Percentiles rank a stretch among this genome's conserved stretches.
Evolutionary conservation across 2,329 filamentous ascomycete genomes (phyloP).

Genomic region (Talaromyces sp.): DNA sequence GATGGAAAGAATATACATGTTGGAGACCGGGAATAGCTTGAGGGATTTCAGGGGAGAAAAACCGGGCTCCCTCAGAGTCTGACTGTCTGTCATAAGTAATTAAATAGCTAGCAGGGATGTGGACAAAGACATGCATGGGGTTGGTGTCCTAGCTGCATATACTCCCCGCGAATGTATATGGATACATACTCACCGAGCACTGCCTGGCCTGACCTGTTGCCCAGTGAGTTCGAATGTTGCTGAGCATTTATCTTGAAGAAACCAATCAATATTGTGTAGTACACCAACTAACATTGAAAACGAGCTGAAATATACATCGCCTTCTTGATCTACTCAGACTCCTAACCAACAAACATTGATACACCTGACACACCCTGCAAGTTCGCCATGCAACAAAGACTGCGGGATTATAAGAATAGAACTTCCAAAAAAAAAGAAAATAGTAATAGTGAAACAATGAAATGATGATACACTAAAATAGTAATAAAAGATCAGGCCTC

Average conservation of each 20-base stretch:
- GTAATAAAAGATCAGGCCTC: conserved; percentile 30
- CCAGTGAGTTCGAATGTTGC: too few species aligned
- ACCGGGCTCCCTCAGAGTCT: too few species aligned
- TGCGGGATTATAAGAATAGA: too few species aligned
- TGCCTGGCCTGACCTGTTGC: too few species aligned
- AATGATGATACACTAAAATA: background rate
- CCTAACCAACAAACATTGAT: background rate
- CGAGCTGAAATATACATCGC: background rate
- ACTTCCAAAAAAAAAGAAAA: background rate
- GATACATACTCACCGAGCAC: too few species aligned
- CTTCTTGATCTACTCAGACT: background rate
- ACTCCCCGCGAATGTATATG: too few species aligned
- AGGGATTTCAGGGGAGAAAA: background rate
- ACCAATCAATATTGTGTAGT: too few species aligned
- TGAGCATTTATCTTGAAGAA: too few species aligned
- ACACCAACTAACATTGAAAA: background rate
- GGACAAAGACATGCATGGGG: too few species aligned
- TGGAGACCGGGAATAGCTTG: background rate
- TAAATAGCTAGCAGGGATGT: background rate
- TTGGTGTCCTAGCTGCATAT: too few species aligned
- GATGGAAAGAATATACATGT: background rate
- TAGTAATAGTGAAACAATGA: background rate
- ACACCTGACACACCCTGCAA: background rate
- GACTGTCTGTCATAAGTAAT: background rate
- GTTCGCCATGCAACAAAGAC: background rate